Evolutionary conservation across 1,284 basidiomycete species (phyloP), one percentile per base, ranked within the genome.

Genomic region (Heterobasidion irregulare): DNA sequence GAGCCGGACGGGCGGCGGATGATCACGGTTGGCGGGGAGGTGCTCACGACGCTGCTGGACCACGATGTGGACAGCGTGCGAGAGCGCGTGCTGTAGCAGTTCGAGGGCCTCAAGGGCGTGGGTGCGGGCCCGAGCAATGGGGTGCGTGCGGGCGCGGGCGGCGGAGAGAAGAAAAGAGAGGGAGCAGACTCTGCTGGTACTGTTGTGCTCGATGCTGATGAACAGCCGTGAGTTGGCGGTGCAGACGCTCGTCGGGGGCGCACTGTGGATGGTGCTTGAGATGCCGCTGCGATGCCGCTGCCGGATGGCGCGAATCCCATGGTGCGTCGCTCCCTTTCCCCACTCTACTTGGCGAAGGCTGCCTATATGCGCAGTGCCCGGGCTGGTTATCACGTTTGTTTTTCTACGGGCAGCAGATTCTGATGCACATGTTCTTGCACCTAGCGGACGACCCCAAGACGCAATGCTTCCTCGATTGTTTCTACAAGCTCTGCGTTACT

Each of bases 1-100:
- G 54, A 66, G 19, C 61, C 64, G 47, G 59, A 65, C 35, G 67
- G 73, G 36, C 76, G 78, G 50, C 72, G 74, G 59, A 76, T 96
- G 64, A 82, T 93, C 56, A 85, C 87, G 57, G 87, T 92, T 2
- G 92, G 85, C 1, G 91, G 93, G 33, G 95, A 98, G 69, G 84
- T 98, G 36, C 75, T 99, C 56, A 82, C 91, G 56, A 80, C 89
- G 19, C 76, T 96, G 47, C 80, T 98, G 54, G 97, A 99, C 66
- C 94, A 98, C 66, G 94, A 98, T 68, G 75, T 94, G 56, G 86
- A 84, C 63, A 90, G 90, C 10, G 92, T 98, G 50, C 80, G 96
- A 34, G 77, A 78, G 15, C 92, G 96, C 69, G 83, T 94, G 16
- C 72, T 95, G 57, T 88, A 87, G 65, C 92, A 96, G 71, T 80